Conservation (phyloP, 2,329 filamentous ascomycete genomes). For the Talaromyces sp. region DNA sequence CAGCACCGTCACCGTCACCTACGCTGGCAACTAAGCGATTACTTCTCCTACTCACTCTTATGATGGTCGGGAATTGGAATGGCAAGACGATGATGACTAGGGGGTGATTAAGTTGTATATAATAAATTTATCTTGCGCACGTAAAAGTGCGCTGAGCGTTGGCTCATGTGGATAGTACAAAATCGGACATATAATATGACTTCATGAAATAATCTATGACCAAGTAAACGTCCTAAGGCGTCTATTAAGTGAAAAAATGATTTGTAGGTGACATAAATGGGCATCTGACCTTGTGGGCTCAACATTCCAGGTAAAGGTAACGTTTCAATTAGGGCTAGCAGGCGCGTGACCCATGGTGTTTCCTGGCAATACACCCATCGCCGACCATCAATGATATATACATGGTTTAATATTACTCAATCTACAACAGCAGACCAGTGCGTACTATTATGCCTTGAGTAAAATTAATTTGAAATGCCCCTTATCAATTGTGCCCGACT, state of each 20-base stretch:
- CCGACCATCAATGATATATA: neutral
- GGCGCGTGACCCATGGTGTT: neutral
- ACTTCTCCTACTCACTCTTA: neutral
- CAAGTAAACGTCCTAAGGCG: too few species aligned
- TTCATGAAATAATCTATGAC: neutral
- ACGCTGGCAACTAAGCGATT: conserved; percentile 5
- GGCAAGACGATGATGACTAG: neutral
- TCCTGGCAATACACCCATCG: neutral
- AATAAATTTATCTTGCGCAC: neutral
- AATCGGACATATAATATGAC: neutral
- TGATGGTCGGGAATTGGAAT: neutral
- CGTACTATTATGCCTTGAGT: neutral
- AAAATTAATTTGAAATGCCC: too few species aligned
- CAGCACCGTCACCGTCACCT: conserved; percentile 21
- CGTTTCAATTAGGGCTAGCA: neutral
- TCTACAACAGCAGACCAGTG: neutral
- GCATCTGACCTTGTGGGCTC: neutral
- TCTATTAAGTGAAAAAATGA: too few species aligned
- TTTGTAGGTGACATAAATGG: neutral
- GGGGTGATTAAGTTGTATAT: neutral
- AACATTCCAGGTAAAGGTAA: neutral
- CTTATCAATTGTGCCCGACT: too few species aligned
- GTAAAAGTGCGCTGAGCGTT: neutral
- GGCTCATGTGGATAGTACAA: neutral
- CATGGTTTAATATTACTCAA: neutral